Conservation (phyloP, 345 rosid species). For the Brassica incana region DNA sequence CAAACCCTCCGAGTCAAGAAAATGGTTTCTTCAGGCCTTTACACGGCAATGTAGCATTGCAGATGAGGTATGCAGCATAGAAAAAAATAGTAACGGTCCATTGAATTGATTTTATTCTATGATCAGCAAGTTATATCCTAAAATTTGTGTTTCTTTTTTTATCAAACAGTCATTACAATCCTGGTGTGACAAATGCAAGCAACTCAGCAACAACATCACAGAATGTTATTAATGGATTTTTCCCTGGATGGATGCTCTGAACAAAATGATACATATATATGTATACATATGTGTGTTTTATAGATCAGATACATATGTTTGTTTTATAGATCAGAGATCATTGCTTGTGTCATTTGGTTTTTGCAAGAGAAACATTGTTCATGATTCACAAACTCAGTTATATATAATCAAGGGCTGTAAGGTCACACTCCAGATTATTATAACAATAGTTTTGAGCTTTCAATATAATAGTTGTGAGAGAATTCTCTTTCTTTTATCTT, state of each 20-base stretch:
- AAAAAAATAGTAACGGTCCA: not conserved
- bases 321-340: conserved; percentile 5
- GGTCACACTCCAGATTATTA: conserved; percentile 11
- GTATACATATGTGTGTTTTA: not conserved
- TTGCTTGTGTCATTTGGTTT: conserved; percentile 23
- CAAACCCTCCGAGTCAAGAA: conserved; percentile 33
- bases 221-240: conserved; percentile 39
- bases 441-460: not conserved
- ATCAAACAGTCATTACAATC: conserved; percentile 37
- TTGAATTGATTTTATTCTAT: not conserved
- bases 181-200: conserved; percentile 34
- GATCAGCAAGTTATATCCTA: not conserved
- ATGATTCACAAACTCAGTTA: conserved; percentile 26
- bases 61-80: conserved; percentile 38
- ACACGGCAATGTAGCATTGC: conserved; percentile 39
- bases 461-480: not conserved
- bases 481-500: not conserved
- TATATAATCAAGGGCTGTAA: conserved; percentile 25
- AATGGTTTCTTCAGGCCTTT: conserved; percentile 41
- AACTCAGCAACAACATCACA: conserved; percentile 42
- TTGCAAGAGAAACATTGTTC: conserved; percentile 31
- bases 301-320: not conserved
- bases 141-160: not conserved
- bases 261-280: conserved; percentile 22
- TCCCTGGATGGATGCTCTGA: conserved; percentile 52